phyloP scores from a whole-genome alignment of 257 asterid genomes.

The Echium plantagineum region DNA sequence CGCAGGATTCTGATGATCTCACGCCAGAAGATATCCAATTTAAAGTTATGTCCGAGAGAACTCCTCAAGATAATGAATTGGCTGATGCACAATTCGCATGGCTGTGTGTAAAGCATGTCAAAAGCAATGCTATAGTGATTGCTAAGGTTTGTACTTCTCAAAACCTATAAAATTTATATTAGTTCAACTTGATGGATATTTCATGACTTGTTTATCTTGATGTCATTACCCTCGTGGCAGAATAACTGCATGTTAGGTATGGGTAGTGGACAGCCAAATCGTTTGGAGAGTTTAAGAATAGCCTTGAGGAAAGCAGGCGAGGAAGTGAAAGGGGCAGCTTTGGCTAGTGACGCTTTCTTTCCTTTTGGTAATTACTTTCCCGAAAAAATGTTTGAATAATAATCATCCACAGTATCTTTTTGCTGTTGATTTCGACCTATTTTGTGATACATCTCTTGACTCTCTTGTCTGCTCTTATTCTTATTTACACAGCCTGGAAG shows the following conservation, averaged over 20 bases:
- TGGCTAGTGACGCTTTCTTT: slow-evolving; percentile 97
- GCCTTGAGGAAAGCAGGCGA: slow-evolving; percentile 86
- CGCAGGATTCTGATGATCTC: slow-evolving; percentile 89
- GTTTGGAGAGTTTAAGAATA: slow-evolving; percentile 83
- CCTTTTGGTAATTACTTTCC: slow-evolving; percentile 55
- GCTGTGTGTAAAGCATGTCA: slow-evolving; percentile 93
- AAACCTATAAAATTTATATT: neutral
- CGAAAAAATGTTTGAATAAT: too few species aligned
- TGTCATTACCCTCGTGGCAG: slow-evolving; percentile 22
- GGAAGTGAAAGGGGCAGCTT: slow-evolving; percentile 76
- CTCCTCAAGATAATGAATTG: slow-evolving; percentile 63
- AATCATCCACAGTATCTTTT: too few species aligned
- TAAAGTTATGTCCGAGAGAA: slow-evolving; percentile 50
- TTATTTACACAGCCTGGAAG: slow-evolving; percentile 62
- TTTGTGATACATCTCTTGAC: neutral
- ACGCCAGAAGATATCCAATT: slow-evolving; percentile 74
- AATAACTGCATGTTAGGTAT: slow-evolving; percentile 82
- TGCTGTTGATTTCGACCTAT: too few species aligned
- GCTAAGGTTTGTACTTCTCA: slow-evolving; percentile 46
- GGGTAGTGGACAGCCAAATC: slow-evolving; percentile 99
- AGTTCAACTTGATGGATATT: slow-evolving; percentile 6
- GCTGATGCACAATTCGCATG: slow-evolving; percentile 77
- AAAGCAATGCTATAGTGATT: slow-evolving; percentile 92
- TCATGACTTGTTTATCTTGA: neutral
- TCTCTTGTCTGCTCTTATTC: slow-evolving; percentile 4